Conservation (phyloP, 129 eudicot genomes). For the Flaveria robusta region DNA sequence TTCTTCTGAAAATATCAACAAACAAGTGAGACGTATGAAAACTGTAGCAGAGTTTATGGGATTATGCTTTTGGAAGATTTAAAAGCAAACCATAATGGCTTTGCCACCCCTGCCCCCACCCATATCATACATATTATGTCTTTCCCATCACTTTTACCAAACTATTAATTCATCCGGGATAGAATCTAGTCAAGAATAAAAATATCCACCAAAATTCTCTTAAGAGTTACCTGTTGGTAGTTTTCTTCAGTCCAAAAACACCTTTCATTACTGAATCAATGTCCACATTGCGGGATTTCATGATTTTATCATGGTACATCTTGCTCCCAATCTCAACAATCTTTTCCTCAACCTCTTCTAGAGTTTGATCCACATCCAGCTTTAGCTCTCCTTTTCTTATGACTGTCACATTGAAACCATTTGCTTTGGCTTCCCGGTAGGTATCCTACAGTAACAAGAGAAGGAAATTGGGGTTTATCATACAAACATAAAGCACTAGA, state of each 20-base stretch:
- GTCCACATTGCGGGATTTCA: slow-evolving; percentile 60
- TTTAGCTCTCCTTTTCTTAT: slow-evolving; percentile 81
- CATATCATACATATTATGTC: neutral
- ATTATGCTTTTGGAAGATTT: neutral
- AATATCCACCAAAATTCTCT: neutral
- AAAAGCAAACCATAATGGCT: too few species aligned
- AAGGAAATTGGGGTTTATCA: neutral
- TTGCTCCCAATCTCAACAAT: slow-evolving; percentile 82
- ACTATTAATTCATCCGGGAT: neutral
- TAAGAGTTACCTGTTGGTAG: slow-evolving; percentile 46
- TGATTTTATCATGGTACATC: slow-evolving; percentile 87
- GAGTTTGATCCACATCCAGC: slow-evolving; percentile 85
- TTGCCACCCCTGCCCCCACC: neutral
- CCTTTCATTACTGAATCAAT: slow-evolving; percentile 69
- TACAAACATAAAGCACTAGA: neutral
- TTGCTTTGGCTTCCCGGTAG: slow-evolving; percentile 76
- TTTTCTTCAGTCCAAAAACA: slow-evolving; percentile 57
- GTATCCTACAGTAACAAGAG: slow-evolving; percentile 55
- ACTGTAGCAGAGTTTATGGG: neutral
- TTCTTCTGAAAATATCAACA: slow-evolving; percentile 5
- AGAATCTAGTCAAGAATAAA: neutral
- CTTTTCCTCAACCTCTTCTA: slow-evolving; percentile 87
- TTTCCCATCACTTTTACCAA: neutral
- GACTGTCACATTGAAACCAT: slow-evolving; percentile 82
- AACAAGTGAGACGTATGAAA: neutral